Evolutionary conservation across 2,329 filamentous ascomycete genomes (phyloP).

Genomic region (Monosporascus sp.): DNA sequence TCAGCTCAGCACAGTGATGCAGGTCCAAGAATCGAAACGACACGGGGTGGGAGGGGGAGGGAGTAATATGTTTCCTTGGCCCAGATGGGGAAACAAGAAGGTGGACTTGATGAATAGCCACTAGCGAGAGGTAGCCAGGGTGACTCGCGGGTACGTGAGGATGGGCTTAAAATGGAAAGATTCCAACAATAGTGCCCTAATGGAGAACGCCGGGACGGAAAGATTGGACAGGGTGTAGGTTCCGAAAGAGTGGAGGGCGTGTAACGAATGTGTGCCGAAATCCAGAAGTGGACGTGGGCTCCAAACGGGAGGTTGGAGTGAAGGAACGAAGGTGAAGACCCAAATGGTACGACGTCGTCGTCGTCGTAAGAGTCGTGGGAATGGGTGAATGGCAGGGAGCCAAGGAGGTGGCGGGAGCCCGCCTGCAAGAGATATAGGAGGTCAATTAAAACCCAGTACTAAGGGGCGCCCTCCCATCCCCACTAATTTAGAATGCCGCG

Average conservation of each 20-base stretch:
- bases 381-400: no score
- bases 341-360: neutral
- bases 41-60: neutral
- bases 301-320: slow-evolving; percentile 3
- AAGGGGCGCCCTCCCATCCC: neutral
- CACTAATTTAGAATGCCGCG: no score
- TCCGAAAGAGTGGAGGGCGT: slow-evolving; percentile 10
- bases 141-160: no score
- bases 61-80: neutral
- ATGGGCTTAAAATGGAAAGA: no score
- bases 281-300: slow-evolving; percentile 4
- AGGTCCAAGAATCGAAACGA: neutral
- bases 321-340: slow-evolving; percentile 7
- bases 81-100: no score
- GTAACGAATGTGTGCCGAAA: slow-evolving; percentile 5
- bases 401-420: neutral
- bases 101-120: neutral
- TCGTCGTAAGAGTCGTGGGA: no score
- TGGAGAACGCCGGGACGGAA: neutral
- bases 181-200: neutral
- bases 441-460: slow-evolving; percentile 1
- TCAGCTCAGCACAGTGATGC: neutral
- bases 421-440: slow-evolving; percentile 11
- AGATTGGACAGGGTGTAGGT: slow-evolving; percentile 4
- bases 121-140: neutral